Conservation (phyloP, 768 basidiomycete genomes). For the Sporobolomyces roseus region DNA sequence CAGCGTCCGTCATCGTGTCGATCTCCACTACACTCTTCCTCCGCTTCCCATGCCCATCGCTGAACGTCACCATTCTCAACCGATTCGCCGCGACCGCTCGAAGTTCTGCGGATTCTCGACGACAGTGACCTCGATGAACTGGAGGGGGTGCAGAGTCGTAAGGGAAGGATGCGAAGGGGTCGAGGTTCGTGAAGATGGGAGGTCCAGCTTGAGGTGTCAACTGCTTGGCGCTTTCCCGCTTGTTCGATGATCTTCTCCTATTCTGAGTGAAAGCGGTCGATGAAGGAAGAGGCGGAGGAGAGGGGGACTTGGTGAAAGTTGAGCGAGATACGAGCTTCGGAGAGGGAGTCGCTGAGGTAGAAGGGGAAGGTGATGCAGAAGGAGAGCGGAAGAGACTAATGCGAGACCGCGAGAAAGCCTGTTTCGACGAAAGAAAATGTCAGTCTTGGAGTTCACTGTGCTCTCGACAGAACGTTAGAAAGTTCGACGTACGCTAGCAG, state of each 20-base stretch:
- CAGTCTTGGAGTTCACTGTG: too few species aligned
- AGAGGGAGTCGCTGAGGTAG: too few species aligned
- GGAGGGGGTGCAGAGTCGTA: neutral
- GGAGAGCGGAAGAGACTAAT: neutral
- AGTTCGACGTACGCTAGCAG: slow-evolving; percentile 1
- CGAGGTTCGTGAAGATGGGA: slow-evolving; percentile 11
- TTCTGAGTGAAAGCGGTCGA: neutral
- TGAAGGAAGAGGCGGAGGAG: neutral
- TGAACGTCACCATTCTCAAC: neutral
- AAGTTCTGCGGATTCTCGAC: neutral
- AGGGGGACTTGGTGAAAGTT: neutral
- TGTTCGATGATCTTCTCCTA: neutral
- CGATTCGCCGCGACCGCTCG: slow-evolving; percentile 13
- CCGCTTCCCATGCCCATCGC: neutral
- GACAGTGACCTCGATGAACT: neutral
- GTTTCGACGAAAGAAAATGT: too few species aligned
- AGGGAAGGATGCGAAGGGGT: slow-evolving; percentile 9
- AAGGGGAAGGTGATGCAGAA: neutral
- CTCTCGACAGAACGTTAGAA: too few species aligned
- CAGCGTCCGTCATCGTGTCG: slow-evolving; percentile 1
- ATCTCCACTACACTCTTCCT: slow-evolving; percentile 27
- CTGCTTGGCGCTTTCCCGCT: neutral
- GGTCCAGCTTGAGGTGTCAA: neutral
- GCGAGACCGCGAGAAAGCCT: slow-evolving; percentile 9
- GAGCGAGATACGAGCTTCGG: neutral